These are phyloP conservation scores for Camelina laxa DNA, from an alignment of 345 rosid genomes.

Conservation along the genomic window DNA sequence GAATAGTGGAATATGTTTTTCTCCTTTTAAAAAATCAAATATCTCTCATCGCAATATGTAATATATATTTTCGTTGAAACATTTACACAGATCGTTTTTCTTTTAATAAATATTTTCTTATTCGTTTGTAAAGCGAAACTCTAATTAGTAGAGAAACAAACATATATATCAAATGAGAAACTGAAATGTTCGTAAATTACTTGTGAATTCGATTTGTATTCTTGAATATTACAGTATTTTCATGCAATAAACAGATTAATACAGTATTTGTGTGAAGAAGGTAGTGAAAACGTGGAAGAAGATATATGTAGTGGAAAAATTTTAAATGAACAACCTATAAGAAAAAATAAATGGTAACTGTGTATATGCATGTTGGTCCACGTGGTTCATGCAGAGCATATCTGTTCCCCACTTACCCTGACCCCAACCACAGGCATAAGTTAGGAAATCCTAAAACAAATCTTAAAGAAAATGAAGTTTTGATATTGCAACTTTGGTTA, in stretches of 20 bases:
- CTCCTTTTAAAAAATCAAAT: not conserved
- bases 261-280: constrained; percentile 6
- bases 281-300: constrained; percentile 35
- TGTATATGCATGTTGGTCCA: constrained; percentile 44
- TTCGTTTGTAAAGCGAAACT: too few relatives aligned
- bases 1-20: not conserved
- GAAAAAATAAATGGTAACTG: constrained; percentile 36
- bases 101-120: too few relatives aligned
- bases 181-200: not conserved
- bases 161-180: constrained; percentile 1
- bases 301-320: too few relatives aligned
- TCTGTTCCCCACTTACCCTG: constrained; percentile 47
- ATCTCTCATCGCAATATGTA: not conserved
- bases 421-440: constrained; percentile 34
- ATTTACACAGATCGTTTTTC: not conserved
- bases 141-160: not conserved
- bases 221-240: not conserved
- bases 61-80: not conserved
- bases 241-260: not conserved
- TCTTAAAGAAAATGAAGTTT: constrained; percentile 13
- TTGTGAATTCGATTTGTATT: not conserved
- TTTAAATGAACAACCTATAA: constrained; percentile 8
- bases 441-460: constrained; percentile 35
- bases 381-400: constrained; percentile 48
- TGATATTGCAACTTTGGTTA: constrained; percentile 22